Conservation (phyloP, 768 basidiomycete genomes). For the Phallus indusiatus region DNA sequence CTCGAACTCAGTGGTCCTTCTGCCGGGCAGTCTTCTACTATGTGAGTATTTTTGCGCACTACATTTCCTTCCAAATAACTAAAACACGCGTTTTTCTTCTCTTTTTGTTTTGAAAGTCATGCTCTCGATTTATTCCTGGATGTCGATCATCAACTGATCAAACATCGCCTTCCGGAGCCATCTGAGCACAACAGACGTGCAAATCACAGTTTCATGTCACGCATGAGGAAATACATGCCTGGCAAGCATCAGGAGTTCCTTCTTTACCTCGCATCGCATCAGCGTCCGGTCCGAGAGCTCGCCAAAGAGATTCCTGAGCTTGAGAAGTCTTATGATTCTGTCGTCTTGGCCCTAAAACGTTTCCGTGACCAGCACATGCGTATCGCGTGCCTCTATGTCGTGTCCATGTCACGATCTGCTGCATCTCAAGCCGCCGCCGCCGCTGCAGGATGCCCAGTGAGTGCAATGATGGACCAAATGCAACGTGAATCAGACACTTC, state of each 20-base stretch:
- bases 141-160: slow-evolving; percentile 76
- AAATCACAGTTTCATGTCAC: slow-evolving; percentile 77
- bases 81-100: neutral
- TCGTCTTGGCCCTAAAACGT: slow-evolving; percentile 68
- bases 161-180: slow-evolving; percentile 58
- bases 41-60: slow-evolving; percentile 25
- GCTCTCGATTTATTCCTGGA: slow-evolving; percentile 80
- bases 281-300: slow-evolving; percentile 53
- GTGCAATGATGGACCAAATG: slow-evolving; percentile 30
- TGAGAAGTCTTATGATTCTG: slow-evolving; percentile 69
- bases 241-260: slow-evolving; percentile 84
- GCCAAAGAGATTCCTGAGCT: slow-evolving; percentile 49
- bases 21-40: slow-evolving; percentile 88
- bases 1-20: slow-evolving; percentile 81
- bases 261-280: slow-evolving; percentile 46
- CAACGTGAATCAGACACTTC: slow-evolving; percentile 21
- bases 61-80: slow-evolving; percentile 19
- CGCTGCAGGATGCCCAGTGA: slow-evolving; percentile 37
- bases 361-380: slow-evolving; percentile 86
- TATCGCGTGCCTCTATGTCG: slow-evolving; percentile 79
- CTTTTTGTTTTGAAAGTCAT: slow-evolving; percentile 25
- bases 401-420: slow-evolving; percentile 66
- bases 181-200: slow-evolving; percentile 56
- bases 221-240: slow-evolving; percentile 95
- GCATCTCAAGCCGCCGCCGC: slow-evolving; percentile 30